Evolutionary conservation across 495 filamentous ascomycete genomes (phyloP), one percentile per base, ranked within the genome.

Genomic region (Bathelium albidoporum): DNA sequence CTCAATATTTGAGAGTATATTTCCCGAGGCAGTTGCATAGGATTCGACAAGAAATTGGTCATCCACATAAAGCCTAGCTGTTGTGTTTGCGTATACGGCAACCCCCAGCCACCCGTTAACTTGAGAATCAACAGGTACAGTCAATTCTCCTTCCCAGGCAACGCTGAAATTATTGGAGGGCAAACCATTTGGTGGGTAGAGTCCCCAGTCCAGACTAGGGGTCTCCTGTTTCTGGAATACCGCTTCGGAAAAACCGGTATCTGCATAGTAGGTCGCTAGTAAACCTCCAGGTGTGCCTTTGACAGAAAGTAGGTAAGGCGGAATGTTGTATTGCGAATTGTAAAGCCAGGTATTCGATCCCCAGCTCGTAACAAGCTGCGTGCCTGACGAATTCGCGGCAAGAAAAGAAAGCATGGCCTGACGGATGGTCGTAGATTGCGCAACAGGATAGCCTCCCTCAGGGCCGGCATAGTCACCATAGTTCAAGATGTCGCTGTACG

Each of bases 91-190:
- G 9, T 73, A 71, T 28, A 78, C 61, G 0, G 71, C 76, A 3
- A 75, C 70, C 1, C 75, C 74, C 39, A 78, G 24, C 58, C 55
- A 64, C 12, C 63, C 63, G 22, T 64, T 66, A 28, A 74, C 70
- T 29, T 75, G 71, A 14, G 63, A 52, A 59, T 77, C 75, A 3
- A 75, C 72, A 2, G 72, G 75, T 0, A 74, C 70, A 55, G 70
- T 55, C 26, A 79, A 53, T 22, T 71, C 66, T 16, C 75, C 75
- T 61, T 78, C 75, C 75, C 74, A 78, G 12, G 71, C 64, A 14
- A 71, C 75, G 49, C 76, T 78, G 63, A 78, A 79, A 60, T 77
- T 77, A 60, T 77, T 78, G 1, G 74, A 76, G 12, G 75, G 63
- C 10, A 78, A 69, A 1, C 74, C 75, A 0, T 71, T 68, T 4